A percentile compares a stretch with the other conserved stretches of the same genome.
phyloP scores from a whole-genome alignment of 805 yeast species.

The Schizosaccharomyces japonicus region DNA sequence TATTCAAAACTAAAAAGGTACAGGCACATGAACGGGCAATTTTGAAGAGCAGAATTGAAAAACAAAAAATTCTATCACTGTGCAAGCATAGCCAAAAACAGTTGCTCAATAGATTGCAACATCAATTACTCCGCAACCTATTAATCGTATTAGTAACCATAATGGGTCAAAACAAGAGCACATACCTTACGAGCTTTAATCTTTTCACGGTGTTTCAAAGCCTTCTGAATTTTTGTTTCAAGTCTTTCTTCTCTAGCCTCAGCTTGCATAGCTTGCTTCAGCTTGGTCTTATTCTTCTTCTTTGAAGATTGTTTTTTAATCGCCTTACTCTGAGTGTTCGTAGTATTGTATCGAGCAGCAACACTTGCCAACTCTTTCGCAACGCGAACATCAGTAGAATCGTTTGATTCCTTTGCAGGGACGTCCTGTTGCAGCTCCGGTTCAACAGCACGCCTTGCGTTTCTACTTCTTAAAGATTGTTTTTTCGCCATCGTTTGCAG shows the following conservation, averaged over 20 bases:
- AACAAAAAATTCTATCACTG: too few relatives aligned
- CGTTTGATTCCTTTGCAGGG: background rate
- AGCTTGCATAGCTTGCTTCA: background rate
- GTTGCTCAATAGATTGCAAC: too few relatives aligned
- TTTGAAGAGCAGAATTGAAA: background rate
- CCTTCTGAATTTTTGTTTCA: background rate
- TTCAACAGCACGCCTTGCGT: too few relatives aligned
- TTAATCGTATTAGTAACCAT: too few relatives aligned
- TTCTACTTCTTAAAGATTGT: constrained; percentile 1
- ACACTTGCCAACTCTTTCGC: background rate
- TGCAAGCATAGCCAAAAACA: too few relatives aligned
- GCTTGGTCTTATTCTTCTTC: background rate
- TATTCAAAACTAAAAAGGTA: background rate
- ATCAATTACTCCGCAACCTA: too few relatives aligned
- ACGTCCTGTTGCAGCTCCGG: too few relatives aligned
- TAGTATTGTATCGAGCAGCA: background rate
- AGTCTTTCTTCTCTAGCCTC: background rate
- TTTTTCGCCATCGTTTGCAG: background rate
- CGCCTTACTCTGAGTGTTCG: too few relatives aligned
- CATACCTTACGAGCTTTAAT: background rate
- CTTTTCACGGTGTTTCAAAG: background rate
- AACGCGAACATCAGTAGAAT: background rate
- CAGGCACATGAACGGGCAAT: background rate
- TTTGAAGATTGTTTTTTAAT: background rate
- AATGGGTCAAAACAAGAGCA: too few relatives aligned